phyloP scores from a whole-genome alignment of 768 basidiomycete genomes.

The Leccinum subtestaceum region DNA sequence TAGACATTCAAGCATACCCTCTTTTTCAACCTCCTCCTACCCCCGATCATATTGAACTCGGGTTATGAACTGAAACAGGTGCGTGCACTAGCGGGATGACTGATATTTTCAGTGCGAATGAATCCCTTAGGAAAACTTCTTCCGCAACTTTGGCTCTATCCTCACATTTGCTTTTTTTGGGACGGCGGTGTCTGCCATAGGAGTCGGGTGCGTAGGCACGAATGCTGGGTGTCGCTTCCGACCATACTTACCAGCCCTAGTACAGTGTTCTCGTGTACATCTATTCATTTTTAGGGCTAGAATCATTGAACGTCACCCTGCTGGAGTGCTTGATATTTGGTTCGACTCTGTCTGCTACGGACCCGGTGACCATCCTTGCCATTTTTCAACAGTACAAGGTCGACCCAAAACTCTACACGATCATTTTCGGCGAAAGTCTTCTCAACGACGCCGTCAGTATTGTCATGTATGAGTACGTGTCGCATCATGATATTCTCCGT shows the following conservation, averaged over 20 bases:
- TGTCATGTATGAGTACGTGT: slow-evolving; percentile 98
- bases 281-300: slow-evolving; percentile 90
- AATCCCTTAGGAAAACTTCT: slow-evolving; percentile 83
- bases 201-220: slow-evolving; percentile 73
- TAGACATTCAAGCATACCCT: slow-evolving; percentile 96
- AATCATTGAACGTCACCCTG: slow-evolving; percentile 79
- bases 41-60: slow-evolving; percentile 96
- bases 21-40: slow-evolving; percentile 97
- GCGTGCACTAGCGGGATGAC: slow-evolving; percentile 18
- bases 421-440: slow-evolving; percentile 96
- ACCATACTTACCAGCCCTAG: slow-evolving; percentile 46
- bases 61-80: slow-evolving; percentile 98
- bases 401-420: slow-evolving; percentile 94
- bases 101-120: neutral
- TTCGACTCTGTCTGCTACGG: slow-evolving; percentile 94
- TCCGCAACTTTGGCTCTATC: slow-evolving; percentile 96
- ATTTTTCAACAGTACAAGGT: slow-evolving; percentile 99
- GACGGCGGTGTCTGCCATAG: slow-evolving; percentile 94
- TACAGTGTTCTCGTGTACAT: slow-evolving; percentile 88
- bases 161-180: slow-evolving; percentile 91
- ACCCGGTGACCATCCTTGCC: slow-evolving; percentile 95
- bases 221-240: neutral
- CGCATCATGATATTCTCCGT: neutral
- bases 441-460: slow-evolving; percentile 99
- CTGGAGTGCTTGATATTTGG: slow-evolving; percentile 96